Evolutionary conservation across 306 rosid species (phyloP).

Genomic region (Hippophae tibetana): DNA sequence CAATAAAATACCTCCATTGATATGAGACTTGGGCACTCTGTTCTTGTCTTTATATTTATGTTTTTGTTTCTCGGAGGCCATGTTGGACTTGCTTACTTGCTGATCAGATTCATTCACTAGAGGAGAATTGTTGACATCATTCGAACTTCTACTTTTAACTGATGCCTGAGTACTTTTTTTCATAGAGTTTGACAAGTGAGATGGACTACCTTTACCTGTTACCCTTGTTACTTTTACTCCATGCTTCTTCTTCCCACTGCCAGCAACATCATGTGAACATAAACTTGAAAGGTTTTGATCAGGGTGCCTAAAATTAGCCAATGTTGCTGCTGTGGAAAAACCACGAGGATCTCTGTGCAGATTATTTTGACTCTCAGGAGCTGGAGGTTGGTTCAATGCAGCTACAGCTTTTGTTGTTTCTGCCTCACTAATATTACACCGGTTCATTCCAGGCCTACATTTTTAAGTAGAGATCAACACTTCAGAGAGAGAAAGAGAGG

Average conservation of each 20-base stretch:
- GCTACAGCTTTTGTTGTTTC: constrained; percentile 71
- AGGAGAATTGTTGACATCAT: constrained; percentile 73
- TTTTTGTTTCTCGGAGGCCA: constrained; percentile 34
- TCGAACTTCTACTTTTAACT: constrained; percentile 69
- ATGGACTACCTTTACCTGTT: constrained; percentile 44
- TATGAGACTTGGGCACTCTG: constrained; percentile 33
- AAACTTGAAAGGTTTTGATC: constrained; percentile 39
- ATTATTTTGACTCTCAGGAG: constrained; percentile 50
- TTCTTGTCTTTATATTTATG: constrained; percentile 49
- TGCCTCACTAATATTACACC: constrained; percentile 65
- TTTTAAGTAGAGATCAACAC: constrained; percentile 17
- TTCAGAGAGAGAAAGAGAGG: constrained; percentile 8
- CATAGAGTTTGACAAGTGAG: constrained; percentile 39
- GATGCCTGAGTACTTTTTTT: constrained; percentile 50
- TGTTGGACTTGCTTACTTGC: constrained; percentile 29
- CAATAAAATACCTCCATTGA: constrained; percentile 53
- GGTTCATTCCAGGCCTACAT: constrained; percentile 89
- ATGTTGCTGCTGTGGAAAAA: constrained; percentile 30
- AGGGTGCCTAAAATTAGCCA: constrained; percentile 38
- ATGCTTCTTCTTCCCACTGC: constrained; percentile 49
- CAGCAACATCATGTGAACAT: constrained; percentile 31
- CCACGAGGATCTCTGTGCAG: constrained; percentile 34
- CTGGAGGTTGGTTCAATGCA: constrained; percentile 51
- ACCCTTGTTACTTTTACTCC: not conserved
- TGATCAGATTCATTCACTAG: constrained; percentile 42